phyloP scores from a whole-genome alignment of 495 filamentous ascomycete species.

The Pyrenula aspistea region DNA sequence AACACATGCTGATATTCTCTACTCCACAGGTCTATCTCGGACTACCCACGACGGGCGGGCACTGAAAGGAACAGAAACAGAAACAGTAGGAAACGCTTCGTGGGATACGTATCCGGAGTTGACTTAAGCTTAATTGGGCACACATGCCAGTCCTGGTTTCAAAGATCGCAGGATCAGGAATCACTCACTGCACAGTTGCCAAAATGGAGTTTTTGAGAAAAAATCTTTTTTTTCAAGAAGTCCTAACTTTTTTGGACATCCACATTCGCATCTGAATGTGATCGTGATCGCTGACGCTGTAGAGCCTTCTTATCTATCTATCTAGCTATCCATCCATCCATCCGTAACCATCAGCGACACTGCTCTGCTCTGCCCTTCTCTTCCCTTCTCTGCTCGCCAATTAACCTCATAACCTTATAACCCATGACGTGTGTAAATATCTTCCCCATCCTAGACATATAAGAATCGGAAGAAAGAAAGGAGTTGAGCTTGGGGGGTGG shows the following conservation, averaged over 20 bases:
- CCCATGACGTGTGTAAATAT: not conserved
- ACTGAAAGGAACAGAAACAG: constrained; percentile 15
- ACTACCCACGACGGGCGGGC: constrained; percentile 53
- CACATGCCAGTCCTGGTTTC: not conserved
- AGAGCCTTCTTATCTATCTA: not conserved
- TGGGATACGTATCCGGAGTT: no score
- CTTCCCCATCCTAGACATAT: not conserved
- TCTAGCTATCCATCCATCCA: no score
- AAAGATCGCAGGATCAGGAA: not conserved
- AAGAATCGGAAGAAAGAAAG: not conserved
- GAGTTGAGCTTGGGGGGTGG: not conserved
- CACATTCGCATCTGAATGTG: not conserved
- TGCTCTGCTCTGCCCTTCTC: not conserved
- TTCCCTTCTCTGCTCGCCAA: not conserved
- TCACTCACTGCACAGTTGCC: not conserved
- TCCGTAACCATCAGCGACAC: not conserved
- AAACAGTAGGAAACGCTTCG: no score
- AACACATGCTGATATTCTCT: no score
- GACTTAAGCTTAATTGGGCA: no score
- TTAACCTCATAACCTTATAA: not conserved
- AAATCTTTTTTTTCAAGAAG: not conserved
- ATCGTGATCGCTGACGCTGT: no score
- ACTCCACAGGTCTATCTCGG: no score
- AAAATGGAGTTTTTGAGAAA: not conserved
- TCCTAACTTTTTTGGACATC: not conserved